Evolutionary conservation across 2,329 filamentous ascomycete genomes (phyloP).

Genomic region (Talaromyces sp.): DNA sequence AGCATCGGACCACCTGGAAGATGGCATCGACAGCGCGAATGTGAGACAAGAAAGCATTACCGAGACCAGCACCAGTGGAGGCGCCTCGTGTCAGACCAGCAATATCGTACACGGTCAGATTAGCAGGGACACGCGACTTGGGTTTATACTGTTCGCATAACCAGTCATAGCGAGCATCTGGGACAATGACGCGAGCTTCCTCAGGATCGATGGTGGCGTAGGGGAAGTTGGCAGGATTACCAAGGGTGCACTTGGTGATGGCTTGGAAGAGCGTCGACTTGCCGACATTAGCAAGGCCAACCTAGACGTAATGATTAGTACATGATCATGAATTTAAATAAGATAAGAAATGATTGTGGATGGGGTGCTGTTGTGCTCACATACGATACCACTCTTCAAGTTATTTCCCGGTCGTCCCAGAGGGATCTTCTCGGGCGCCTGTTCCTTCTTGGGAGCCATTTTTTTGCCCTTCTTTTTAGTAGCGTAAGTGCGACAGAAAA

Average conservation of each 20-base stretch:
- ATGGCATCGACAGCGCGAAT: conserved; percentile 98
- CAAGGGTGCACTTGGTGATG: conserved; percentile 94
- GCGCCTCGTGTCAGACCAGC: conserved; percentile 93
- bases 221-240: conserved; percentile 98
- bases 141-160: conserved; percentile 94
- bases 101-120: conserved; percentile 98
- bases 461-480: conserved; percentile 61
- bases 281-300: conserved; percentile 97
- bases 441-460: conserved; percentile 95
- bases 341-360: not conserved
- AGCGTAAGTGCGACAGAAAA: conserved; percentile 52
- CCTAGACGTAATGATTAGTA: conserved; percentile 51
- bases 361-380: conserved; percentile 53
- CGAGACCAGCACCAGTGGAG: conserved; percentile 94
- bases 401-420: conserved; percentile 96
- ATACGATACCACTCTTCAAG: conserved; percentile 95
- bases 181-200: conserved; percentile 95
- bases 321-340: conserved; percentile 10
- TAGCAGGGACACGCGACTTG: conserved; percentile 94
- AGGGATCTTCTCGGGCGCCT: conserved; percentile 91
- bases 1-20: conserved; percentile 94
- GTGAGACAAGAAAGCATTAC: conserved; percentile 96
- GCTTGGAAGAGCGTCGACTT: conserved; percentile 99
- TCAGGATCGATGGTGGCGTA: conserved; percentile 99
- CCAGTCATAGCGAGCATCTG: conserved; percentile 95